Evolutionary conservation across 208 protist species (phyloP).

Genomic region (Acanthamoeba quina): DNA sequence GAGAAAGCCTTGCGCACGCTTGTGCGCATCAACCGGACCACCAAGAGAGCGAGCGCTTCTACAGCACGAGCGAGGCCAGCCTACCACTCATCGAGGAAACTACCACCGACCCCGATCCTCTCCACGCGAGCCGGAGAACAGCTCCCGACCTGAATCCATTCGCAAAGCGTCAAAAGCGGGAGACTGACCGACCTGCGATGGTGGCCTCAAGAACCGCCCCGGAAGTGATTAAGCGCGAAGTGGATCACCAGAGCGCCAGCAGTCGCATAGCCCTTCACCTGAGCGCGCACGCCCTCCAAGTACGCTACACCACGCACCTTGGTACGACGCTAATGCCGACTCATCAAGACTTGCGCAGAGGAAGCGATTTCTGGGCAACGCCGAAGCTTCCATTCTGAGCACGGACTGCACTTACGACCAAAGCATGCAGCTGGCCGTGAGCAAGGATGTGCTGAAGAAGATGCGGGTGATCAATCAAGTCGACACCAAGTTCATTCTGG

Average conservation of each 20-base stretch:
- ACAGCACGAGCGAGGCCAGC: background rate
- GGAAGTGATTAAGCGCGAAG: background rate
- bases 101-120: background rate
- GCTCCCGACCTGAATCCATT: background rate
- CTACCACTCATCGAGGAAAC: background rate
- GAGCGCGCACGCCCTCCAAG: background rate
- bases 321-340: background rate
- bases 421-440: background rate
- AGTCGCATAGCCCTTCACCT: background rate
- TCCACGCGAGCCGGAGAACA: background rate
- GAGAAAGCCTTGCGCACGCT: background rate
- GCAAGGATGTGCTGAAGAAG: background rate
- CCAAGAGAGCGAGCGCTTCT: background rate
- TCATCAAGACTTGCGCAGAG: background rate
- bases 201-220: background rate
- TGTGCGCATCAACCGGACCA: background rate
- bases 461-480: constrained; percentile 36
- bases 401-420: background rate
- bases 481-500: constrained; percentile 23
- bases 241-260: background rate
- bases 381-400: background rate
- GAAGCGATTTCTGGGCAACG: background rate
- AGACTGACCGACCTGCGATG: background rate
- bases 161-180: background rate
- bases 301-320: background rate